Evolutionary conservation across 257 asterid species (phyloP).

Genomic region (Solanum clarkiae): DNA sequence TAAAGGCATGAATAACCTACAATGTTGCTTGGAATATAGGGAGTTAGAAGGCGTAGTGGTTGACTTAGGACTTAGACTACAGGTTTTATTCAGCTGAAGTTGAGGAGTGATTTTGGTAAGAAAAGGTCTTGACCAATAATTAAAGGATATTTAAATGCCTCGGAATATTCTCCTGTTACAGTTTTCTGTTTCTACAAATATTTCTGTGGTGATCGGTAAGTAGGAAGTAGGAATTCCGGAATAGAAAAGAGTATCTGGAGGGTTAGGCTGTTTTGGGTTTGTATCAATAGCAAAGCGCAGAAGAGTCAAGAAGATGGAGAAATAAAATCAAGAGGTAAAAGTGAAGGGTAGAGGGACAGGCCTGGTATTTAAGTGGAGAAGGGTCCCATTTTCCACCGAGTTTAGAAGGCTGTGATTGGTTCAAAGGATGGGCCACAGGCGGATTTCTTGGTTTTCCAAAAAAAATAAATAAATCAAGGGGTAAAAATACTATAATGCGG

Average conservation of each 20-base stretch:
- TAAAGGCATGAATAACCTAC: neutral
- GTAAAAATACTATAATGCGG: neutral
- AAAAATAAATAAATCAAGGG: neutral
- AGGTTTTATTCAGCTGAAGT: neutral
- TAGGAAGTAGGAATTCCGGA: neutral
- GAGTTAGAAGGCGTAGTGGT: neutral
- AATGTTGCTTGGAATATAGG: neutral
- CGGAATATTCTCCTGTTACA: neutral
- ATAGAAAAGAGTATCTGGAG: neutral
- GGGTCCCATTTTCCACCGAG: too few species aligned
- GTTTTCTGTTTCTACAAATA: neutral
- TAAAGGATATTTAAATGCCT: neutral
- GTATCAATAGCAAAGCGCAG: neutral
- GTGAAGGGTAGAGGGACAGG: too few species aligned
- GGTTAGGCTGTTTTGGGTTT: neutral
- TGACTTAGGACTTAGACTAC: neutral
- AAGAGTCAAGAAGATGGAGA: neutral
- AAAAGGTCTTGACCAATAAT: neutral
- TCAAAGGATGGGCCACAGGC: too few species aligned
- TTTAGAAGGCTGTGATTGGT: too few species aligned
- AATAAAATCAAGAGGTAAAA: neutral
- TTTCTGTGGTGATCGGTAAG: neutral
- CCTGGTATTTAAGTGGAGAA: too few species aligned
- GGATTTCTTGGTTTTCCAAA: too few species aligned
- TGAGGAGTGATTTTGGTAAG: neutral